phyloP scores from a whole-genome alignment of 345 rosid genomes.

The Linum usitatissimum region DNA sequence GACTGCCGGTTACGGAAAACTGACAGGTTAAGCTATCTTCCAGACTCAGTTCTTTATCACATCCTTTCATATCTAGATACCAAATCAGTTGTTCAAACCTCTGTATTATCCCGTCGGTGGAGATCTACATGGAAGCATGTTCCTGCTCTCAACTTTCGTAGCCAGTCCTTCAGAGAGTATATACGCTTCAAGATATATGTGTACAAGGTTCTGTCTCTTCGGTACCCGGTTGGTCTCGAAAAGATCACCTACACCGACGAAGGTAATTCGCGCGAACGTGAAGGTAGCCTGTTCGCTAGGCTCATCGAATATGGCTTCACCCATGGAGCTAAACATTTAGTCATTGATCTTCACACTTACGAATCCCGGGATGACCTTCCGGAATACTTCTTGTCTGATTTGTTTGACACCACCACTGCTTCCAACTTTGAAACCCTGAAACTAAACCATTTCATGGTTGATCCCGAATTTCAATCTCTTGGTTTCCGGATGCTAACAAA shows the following conservation, averaged over 20 bases:
- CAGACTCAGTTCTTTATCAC: background rate
- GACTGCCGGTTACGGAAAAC: too few relatives aligned
- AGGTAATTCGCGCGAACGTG: background rate
- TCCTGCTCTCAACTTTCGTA: background rate
- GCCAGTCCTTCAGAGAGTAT: background rate
- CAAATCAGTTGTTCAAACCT: background rate
- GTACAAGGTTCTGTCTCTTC: background rate
- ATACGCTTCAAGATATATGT: background rate
- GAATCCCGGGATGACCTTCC: background rate
- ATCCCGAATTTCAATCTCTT: background rate
- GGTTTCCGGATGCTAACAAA: background rate
- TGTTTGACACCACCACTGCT: background rate
- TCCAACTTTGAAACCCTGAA: background rate
- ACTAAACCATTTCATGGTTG: background rate
- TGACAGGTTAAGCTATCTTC: background rate
- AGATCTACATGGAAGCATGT: background rate
- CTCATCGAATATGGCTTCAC: background rate
- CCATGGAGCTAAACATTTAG: background rate
- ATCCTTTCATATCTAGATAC: background rate
- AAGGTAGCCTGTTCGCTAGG: background rate
- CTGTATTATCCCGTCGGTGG: background rate
- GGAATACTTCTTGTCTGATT: background rate
- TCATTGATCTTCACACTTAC: background rate
- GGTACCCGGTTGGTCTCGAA: background rate
- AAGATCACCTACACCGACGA: background rate